phyloP scores from a whole-genome alignment of 306 rosid genomes.

The Sindora glabra region DNA sequence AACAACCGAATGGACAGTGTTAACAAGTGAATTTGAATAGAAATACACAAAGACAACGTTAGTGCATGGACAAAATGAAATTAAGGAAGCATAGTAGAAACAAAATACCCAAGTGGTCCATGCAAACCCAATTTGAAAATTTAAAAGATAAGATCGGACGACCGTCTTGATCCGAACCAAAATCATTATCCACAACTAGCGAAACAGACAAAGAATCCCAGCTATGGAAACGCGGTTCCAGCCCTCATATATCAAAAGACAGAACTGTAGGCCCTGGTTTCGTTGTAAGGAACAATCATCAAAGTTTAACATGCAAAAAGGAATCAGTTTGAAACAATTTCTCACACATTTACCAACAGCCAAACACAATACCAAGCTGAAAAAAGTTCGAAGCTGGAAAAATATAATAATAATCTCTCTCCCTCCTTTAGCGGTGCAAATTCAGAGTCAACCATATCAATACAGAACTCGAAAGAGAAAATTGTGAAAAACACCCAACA shows the following conservation, averaged over 20 bases:
- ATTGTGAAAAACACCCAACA: neutral
- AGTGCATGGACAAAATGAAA: slow-evolving; percentile 25
- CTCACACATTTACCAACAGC: neutral
- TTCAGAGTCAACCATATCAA: neutral
- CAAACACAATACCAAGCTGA: neutral
- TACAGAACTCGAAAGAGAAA: too few species aligned
- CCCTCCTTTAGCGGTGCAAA: neutral
- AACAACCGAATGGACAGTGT: slow-evolving; percentile 1
- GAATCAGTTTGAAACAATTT: neutral
- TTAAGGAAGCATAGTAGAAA: slow-evolving; percentile 13
- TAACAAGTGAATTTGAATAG: slow-evolving; percentile 8
- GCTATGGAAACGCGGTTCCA: slow-evolving; percentile 26
- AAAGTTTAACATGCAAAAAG: neutral
- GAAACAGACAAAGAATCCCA: slow-evolving; percentile 45
- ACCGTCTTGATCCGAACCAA: slow-evolving; percentile 23
- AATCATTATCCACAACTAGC: slow-evolving; percentile 18
- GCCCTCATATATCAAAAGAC: slow-evolving; percentile 27
- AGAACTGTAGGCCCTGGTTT: slow-evolving; percentile 13
- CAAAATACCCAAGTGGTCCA: slow-evolving; percentile 50
- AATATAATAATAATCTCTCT: neutral
- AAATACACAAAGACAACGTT: slow-evolving; percentile 15
- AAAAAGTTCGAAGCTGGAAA: neutral
- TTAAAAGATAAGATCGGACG: slow-evolving; percentile 43
- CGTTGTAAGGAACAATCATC: neutral
- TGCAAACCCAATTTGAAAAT: slow-evolving; percentile 23